A percentile compares a stretch with the other conserved stretches of the same genome.
Conservation (phyloP, 208 protist genomes). For the Wallacemonas collosoma region DNA sequence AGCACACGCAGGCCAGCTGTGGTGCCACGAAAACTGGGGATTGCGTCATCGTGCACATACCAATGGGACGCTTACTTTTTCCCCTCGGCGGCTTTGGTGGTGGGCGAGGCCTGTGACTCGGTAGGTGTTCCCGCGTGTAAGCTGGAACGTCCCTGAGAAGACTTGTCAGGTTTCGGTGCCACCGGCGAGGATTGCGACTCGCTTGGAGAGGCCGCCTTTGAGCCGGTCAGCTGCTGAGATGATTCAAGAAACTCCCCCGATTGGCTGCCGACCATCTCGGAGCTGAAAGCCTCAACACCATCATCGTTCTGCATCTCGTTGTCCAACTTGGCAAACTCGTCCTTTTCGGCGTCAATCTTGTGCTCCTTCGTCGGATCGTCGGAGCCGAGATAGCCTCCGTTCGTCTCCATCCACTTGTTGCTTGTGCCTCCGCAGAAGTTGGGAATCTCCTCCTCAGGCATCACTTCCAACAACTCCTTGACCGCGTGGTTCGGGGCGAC, state of each 20-base stretch:
- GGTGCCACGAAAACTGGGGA: too few relatives aligned
- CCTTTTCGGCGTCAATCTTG: constrained; percentile 15
- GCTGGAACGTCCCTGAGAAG: background rate
- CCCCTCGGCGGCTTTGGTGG: background rate
- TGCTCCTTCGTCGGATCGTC: constrained; percentile 59
- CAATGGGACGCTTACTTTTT: background rate
- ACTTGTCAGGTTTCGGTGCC: background rate
- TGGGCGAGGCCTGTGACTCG: background rate
- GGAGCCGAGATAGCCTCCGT: constrained; percentile 55
- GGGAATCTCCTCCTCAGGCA: constrained; percentile 72
- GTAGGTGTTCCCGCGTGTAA: background rate
- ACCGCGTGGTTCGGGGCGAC: constrained; percentile 45
- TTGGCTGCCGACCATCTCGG: constrained; percentile 12
- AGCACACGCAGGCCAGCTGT: too few relatives aligned
- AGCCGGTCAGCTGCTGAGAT: constrained; percentile 15
- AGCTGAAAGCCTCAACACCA: constrained; percentile 8
- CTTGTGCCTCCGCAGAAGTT: constrained; percentile 76
- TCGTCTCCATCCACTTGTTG: constrained; percentile 67
- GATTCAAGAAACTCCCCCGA: constrained; percentile 13
- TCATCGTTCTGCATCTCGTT: constrained; percentile 19
- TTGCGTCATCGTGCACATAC: background rate
- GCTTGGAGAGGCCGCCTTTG: constrained; percentile 1
- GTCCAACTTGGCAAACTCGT: constrained; percentile 17
- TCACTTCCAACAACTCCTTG: constrained; percentile 53
- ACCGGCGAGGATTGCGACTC: constrained; percentile 12